Conservation (phyloP, 768 basidiomycete species). For the Amanita molliuscula region DNA sequence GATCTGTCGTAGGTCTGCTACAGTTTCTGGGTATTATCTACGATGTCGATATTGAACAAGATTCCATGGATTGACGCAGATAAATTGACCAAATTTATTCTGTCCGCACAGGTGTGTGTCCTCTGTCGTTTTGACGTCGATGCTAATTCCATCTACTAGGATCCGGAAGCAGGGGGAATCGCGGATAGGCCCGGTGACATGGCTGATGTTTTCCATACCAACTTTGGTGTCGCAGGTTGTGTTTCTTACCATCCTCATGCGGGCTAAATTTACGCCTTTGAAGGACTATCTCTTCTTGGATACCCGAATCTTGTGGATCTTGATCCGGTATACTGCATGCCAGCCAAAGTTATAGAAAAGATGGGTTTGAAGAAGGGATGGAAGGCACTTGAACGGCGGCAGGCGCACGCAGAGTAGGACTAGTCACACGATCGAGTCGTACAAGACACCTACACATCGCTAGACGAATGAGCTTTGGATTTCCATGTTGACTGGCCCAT, state of each 20-base stretch:
- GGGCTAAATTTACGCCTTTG: not conserved
- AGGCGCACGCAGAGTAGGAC: too few relatives aligned
- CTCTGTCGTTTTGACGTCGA: not conserved
- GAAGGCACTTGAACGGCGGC: conserved; percentile 38
- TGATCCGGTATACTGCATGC: conserved; percentile 97
- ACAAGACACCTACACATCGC: too few relatives aligned
- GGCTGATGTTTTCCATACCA: conserved; percentile 95
- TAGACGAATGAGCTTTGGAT: too few relatives aligned
- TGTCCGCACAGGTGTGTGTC: conserved; percentile 67
- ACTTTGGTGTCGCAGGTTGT: conserved; percentile 80
- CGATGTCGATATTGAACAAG: conserved; percentile 75
- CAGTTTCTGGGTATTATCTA: conserved; percentile 92
- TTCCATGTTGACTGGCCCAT: too few relatives aligned
- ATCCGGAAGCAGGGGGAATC: conserved; percentile 85
- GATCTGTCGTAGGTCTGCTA: conserved; percentile 75
- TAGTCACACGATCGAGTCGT: too few relatives aligned
- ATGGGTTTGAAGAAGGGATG: conserved; percentile 62
- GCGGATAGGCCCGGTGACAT: conserved; percentile 90
- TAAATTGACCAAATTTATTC: conserved; percentile 71
- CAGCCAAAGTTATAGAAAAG: conserved; percentile 57
- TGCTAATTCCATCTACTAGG: conserved; percentile 34
- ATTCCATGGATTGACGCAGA: conserved; percentile 81
- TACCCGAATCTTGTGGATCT: conserved; percentile 78
- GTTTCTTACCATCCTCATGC: not conserved
- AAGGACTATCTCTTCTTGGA: conserved; percentile 81